phyloP scores from a whole-genome alignment of 2,329 filamentous ascomycete species.

The Neofusicoccum sp. region DNA sequence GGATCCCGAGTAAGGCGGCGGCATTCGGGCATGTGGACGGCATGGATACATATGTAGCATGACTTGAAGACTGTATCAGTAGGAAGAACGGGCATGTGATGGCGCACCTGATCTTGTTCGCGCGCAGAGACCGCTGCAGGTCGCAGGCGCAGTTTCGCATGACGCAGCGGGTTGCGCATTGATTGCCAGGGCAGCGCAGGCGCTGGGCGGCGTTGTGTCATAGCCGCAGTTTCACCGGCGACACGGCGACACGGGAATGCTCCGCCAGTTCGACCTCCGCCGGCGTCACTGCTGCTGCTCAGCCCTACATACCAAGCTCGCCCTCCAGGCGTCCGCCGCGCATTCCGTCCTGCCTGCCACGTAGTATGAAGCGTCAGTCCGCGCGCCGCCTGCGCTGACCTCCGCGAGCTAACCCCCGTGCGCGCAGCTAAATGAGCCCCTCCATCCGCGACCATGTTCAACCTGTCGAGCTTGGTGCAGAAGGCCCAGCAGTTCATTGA shows the following conservation, averaged over 20 bases:
- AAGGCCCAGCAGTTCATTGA: conserved; percentile 96
- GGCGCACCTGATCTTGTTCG: not conserved
- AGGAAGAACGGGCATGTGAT: not conserved
- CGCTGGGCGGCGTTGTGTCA: not conserved
- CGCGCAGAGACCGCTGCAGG: not conserved
- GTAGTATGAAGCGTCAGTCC: conserved; percentile 23
- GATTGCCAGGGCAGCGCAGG: not conserved
- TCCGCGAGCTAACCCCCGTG: conserved; percentile 10
- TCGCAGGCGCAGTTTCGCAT: not conserved
- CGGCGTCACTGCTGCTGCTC: conserved; percentile 4
- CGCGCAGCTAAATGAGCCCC: conserved; percentile 22
- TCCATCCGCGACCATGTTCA: conserved; percentile 38
- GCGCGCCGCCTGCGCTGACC: not conserved
- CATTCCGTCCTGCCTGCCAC: conserved; percentile 15
- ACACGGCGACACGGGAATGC: conserved; percentile 3
- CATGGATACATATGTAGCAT: not conserved
- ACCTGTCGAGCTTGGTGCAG: conserved; percentile 81
- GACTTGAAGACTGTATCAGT: not conserved
- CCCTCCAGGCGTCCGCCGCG: conserved; percentile 10
- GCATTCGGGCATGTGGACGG: not conserved
- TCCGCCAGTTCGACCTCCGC: conserved; percentile 13
- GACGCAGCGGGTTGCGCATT: not conserved
- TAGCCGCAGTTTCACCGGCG: not conserved
- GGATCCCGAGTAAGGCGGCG: conserved; percentile 13
- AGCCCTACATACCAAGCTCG: conserved; percentile 19